Conservation (phyloP, 2,329 filamentous ascomycete genomes). For the Xylaria hypoxylon region DNA sequence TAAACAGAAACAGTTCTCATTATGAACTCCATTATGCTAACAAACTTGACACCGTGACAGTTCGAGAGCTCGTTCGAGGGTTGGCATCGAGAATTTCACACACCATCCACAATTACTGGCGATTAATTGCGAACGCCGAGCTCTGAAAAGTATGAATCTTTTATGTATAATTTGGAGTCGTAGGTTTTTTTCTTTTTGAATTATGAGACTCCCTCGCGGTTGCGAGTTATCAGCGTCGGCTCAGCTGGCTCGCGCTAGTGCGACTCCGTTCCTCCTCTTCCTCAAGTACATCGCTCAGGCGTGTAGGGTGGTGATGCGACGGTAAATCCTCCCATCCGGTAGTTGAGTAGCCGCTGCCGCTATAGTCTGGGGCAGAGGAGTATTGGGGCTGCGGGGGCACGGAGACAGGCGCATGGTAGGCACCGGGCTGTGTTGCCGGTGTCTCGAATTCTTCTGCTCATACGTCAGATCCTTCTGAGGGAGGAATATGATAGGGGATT, state of each 20-base stretch:
- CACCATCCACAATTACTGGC: background rate
- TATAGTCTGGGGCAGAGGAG: conserved; percentile 67
- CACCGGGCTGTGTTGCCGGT: conserved; percentile 56
- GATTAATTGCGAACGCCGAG: background rate
- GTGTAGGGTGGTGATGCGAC: conserved; percentile 86
- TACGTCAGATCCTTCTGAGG: conserved; percentile 63
- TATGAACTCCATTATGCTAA: conserved; percentile 28
- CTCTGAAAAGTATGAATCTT: conserved; percentile 1
- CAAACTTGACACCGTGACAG: conserved; percentile 13
- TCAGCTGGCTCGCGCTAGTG: conserved; percentile 75
- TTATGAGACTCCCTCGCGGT: background rate
- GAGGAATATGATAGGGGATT: conserved; percentile 63
- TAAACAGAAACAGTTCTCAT: conserved; percentile 30
- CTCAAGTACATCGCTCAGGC: conserved; percentile 88
- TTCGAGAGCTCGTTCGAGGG: conserved; percentile 18
- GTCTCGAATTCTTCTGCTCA: conserved; percentile 70
- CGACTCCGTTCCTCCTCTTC: conserved; percentile 86
- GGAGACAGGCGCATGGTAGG: conserved; percentile 50
- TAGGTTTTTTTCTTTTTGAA: background rate
- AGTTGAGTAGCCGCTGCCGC: conserved; percentile 72
- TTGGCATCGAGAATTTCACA: conserved; percentile 20
- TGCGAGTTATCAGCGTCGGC: conserved; percentile 53
- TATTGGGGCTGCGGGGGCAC: conserved; percentile 51
- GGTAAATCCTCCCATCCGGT: conserved; percentile 79
- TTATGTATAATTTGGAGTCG: conserved; percentile 17